Evolutionary conservation across 331 rosid genomes (phyloP).

Genomic region (Cucumis variabilis): DNA sequence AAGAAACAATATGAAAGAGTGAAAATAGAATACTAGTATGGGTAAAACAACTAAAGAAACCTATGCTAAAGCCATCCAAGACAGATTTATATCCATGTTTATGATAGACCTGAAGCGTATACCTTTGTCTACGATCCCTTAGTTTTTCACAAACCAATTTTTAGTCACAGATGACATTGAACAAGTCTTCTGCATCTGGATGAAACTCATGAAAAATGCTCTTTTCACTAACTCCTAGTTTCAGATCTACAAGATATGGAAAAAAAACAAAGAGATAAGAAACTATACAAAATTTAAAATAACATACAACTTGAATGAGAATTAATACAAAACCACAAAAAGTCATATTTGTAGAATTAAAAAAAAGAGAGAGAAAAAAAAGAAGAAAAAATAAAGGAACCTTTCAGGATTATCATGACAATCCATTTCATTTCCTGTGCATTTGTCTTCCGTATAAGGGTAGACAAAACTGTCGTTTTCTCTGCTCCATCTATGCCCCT

Average conservation of each 20-base stretch:
- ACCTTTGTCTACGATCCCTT: slow-evolving; percentile 76
- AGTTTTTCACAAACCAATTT: slow-evolving; percentile 96
- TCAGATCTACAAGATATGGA: slow-evolving; percentile 61
- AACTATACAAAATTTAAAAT: not conserved
- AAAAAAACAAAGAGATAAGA: not conserved
- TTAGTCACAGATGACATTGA: slow-evolving; percentile 94
- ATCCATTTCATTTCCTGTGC: slow-evolving; percentile 99
- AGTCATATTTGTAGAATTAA: slow-evolving; percentile 24
- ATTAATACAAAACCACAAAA: slow-evolving; percentile 28
- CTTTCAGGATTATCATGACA: slow-evolving; percentile 93
- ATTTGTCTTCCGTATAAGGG: slow-evolving; percentile 80
- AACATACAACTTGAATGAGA: slow-evolving; percentile 6
- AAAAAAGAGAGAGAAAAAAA: too few species aligned
- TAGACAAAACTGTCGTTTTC: slow-evolving; percentile 77
- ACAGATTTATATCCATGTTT: slow-evolving; percentile 23
- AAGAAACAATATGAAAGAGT: not conserved
- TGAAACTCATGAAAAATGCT: slow-evolving; percentile 94
- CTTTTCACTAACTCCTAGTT: slow-evolving; percentile 92
- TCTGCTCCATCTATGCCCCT: slow-evolving; percentile 72
- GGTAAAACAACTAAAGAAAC: not conserved
- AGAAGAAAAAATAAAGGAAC: slow-evolving; percentile 31
- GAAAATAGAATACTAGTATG: not conserved
- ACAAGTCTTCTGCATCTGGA: slow-evolving; percentile 98
- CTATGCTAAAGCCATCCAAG: slow-evolving; percentile 8
- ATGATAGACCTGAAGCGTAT: slow-evolving; percentile 79